Evolutionary conservation across 805 yeast species (phyloP), one percentile per base, ranked within the genome.

Genomic region (Ogataea angusta): DNA sequence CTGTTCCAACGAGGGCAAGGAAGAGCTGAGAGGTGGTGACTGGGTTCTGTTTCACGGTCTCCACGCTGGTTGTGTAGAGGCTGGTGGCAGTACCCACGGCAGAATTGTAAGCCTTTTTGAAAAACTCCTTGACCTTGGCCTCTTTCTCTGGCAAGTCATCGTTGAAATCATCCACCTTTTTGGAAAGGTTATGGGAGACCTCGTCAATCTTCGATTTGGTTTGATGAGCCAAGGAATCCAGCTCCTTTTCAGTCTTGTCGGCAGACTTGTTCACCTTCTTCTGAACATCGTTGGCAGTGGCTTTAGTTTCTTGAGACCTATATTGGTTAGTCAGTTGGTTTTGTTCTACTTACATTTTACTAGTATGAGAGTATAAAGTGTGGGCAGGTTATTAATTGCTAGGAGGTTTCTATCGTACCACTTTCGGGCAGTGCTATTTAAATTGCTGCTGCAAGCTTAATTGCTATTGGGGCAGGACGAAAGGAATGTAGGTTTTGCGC

Each of bases 1-100:
- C 47, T 15, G 56, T 43, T 16, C 54, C 56, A 19, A 50, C 36
- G 13, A 43, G 35, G 18, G 56, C 53, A 30, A 52, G 36, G 13
- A 52, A 36, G 38, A 52, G 27, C 33, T 54, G 56, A 10, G 57
- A 52, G 9, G 59, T 34, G 9, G 46, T 35, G 33, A 52, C 18
- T 24, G 57, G 59, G 47, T 53, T 46, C 30, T 45, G 33, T 28
- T 53, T 34, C 27, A 51, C 48, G 3, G 49, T 41, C 14, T 40
- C 42, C 12, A 41, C 36, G 19, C 52, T 35, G 10, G 40, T 26
- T 17, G 34, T 29, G 43, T 48, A 51, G 17, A 46, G 38, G 24
- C 27, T 24, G 4, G 49, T 32, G 18, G 45, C 15, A 30, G 35
- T 26, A 8, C 46, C 47, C 17, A 40, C 45, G 21, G 50, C 31